Evolutionary conservation across 805 yeast species (phyloP), one percentile per base, ranked within the genome.

Genomic region (Nakazawaea peltata): DNA sequence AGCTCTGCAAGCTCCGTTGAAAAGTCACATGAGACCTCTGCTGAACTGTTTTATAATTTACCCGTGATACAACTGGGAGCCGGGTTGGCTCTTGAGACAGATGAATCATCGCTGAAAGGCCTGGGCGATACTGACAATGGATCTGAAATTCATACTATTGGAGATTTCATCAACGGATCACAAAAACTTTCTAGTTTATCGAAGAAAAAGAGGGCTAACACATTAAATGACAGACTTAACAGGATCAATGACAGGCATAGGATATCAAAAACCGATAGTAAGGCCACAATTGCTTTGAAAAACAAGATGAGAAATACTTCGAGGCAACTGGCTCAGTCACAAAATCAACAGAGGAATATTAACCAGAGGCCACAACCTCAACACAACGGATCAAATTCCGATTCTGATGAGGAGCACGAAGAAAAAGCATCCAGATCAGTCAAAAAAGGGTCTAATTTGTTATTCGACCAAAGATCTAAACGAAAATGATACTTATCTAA

Each of bases 11-110:
- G n/a, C 18, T 11, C n/a, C 8, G 23, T 26, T 14, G 14, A n/a
- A 7, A 9, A 16, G 13, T 17, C 28, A 3, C 24, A 16, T 7
- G 3, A 24, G 11, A 11, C 30, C n/a, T 22, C 16, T 5, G n/a
- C 16, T 8, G 35, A 26, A 10, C 34, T 10, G 27, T 43, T 43
- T 26, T 26, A 29, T 22, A 23, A 17, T 31, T 36, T 51, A 19
- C 54, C 56, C 1, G 48, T 52, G 18, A 46, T 53, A 8, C 44
- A 50, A 23, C 49, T 44, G 16, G 63, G 63, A 5, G 42, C 50
- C 3, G 63, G 63, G 4, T 38, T 57, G 4, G 36, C 42, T 8
- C 29, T 51, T 11, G 28, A 10, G n/a, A 32, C 39, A 17, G n/a
- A n/a, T n/a, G n/a, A n/a, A n/a, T n/a, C n/a, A n/a, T n/a, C n/a